Base-by-base conservation (phyloP, 2,329 filamentous ascomycete species). In the Ascochyta clinopodiicola region DNA sequence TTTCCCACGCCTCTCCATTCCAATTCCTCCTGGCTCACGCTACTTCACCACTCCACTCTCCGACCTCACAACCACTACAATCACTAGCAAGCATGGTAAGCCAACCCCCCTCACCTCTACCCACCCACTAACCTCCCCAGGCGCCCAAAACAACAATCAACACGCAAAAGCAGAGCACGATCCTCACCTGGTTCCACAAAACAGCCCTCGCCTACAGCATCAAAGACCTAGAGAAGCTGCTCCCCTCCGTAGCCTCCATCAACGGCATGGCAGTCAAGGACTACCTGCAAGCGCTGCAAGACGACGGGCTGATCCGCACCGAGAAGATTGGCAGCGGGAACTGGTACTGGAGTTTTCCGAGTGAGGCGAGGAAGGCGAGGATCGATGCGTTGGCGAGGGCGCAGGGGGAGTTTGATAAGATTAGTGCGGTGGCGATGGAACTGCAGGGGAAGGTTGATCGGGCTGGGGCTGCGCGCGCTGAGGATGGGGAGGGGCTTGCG, bases 261-360 rank as follows among this genome's bases (percentile, higher is more conserved):
- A 86, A 85, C 63, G 79, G 81, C 60, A 88, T 89, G 81, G 84
- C 87, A 68, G 84, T 87, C 40, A 88, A 88, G 72, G 87, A 89
- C 65, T 88, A 86, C 67, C 76, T 89, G 17, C 85, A 88, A 69
- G 78, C 81, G 4, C 80, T 89, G 19, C 77, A 79, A 8, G 85
- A 88, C 64, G 87, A 89, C 52, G 80, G 79, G 64, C 81, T 82
- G 63, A 82, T 89, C 57, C 81, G 81, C 17, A 83, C 88, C 25
- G 87, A 89, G 76, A 89, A 89, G 72, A 89, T 90, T 64, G 87
- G 87, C 38, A 87, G 81, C 60, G 86, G 86, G 25, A 89, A 89
- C 70, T 90, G 87, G 87, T 89, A 89, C 75, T 90, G 87, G 87
- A 83, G 81, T 60, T 89, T 89, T 69, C 78, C 75, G 17, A 84